Base-by-base conservation (phyloP, 192 early-diverging fungal species). In the Pilaira anomala region DNA sequence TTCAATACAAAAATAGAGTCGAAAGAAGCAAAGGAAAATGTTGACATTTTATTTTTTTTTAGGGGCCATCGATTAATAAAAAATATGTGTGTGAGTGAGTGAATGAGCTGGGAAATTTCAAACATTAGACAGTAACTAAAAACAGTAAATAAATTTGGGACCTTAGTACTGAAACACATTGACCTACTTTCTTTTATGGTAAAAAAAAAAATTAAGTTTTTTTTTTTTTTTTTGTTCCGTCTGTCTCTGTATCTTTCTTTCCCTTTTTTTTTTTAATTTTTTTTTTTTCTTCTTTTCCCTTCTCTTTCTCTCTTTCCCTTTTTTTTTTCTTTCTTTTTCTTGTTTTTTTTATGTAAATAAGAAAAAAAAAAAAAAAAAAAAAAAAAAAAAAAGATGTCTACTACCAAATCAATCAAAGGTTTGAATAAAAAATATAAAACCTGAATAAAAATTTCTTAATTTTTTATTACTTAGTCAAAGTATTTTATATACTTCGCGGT, bases 401-500 rank as follows among this genome's bases (percentile, higher is more conserved):
- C n/a, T n/a, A n/a, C n/a, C 30, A 19, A 57, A 39, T 57, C 33
- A 57, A 41, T 57, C 36, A 57, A 40, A 57, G 55, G 55, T 57
- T 57, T 13, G 29, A 28, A 60, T 30, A 41, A 60, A 60, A 44
- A 24, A 42, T 16, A 36, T 44, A 12, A 36, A 14, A 51, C 19
- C n/a, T n/a, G n/a, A 1, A 0, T 24, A 11, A 12, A 28, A 7
- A 19, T 21, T 39, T 18, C 8, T 19, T 66, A 36, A 26, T 48
- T 55, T 48, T 33, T 48, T 21, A 18, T 49, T 58, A 21, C n/a
- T 7, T 51, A 73, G 72, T 73, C 11, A 74, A 74, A 65, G 62
- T 68, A 28, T 68, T 65, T 60, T 74, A 74, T 62, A 64, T 51
- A 18, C 28, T 67, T 40, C 51, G 56, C 46, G 63, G 63, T 49